phyloP scores from a whole-genome alignment of 1,284 basidiomycete species.

The Mycena sp. region DNA sequence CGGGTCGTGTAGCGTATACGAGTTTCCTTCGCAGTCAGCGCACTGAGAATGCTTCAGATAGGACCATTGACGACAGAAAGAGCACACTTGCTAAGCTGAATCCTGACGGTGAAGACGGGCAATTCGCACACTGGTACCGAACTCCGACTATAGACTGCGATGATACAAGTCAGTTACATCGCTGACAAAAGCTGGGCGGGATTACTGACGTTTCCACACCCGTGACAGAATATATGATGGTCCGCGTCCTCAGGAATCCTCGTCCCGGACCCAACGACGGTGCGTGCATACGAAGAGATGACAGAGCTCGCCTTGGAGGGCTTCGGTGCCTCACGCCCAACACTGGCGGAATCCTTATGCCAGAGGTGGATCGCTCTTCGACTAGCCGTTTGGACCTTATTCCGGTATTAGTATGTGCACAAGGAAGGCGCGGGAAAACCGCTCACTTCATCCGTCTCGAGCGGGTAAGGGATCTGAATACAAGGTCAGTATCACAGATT shows the following conservation, averaged over 20 bases:
- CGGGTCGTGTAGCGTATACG: conserved; percentile 83
- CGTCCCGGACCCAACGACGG: conserved; percentile 64
- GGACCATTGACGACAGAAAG: background rate
- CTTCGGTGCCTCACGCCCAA: conserved; percentile 49
- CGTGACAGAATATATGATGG: conserved; percentile 67
- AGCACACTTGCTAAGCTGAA: conserved; percentile 68
- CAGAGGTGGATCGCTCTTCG: conserved; percentile 79
- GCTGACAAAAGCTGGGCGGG: background rate
- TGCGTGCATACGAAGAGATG: conserved; percentile 69
- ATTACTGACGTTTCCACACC: conserved; percentile 63
- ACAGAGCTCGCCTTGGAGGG: conserved; percentile 65
- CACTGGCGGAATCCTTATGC: conserved; percentile 76
- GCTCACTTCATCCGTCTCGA: conserved; percentile 73
- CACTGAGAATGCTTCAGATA: conserved; percentile 61
- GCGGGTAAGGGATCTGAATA: conserved; percentile 82
- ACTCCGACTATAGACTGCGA: conserved; percentile 70
- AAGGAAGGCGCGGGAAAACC: background rate
- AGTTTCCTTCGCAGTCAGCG: conserved; percentile 77
- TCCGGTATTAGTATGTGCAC: background rate
- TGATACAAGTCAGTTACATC: background rate
- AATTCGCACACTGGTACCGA: conserved; percentile 82
- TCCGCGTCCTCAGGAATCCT: conserved; percentile 51
- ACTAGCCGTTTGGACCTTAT: conserved; percentile 71
- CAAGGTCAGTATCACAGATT: conserved; percentile 1
- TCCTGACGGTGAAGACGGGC: conserved; percentile 67